These are phyloP conservation scores for Triticum dicoccoides DNA, from an alignment of 176 grass and related monocot genomes.

Conservation along the genomic window DNA sequence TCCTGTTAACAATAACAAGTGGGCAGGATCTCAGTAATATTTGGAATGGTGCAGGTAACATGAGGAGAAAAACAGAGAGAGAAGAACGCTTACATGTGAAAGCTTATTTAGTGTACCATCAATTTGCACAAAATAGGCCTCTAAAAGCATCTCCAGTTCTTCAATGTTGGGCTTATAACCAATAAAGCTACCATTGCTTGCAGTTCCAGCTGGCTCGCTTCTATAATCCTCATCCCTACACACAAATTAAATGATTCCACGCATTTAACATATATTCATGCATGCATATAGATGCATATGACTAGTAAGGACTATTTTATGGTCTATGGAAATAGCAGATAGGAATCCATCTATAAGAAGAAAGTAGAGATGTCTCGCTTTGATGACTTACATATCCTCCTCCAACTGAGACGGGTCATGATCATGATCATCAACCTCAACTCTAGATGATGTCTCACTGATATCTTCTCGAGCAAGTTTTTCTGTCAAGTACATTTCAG, in stretches of 20 bases:
- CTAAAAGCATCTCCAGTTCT: slow-evolving; percentile 92
- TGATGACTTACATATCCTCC: slow-evolving; percentile 47
- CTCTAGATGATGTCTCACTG: slow-evolving; percentile 63
- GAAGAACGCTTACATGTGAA: slow-evolving; percentile 62
- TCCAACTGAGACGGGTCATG: slow-evolving; percentile 48
- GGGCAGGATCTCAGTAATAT: background rate
- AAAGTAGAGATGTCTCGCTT: slow-evolving; percentile 16
- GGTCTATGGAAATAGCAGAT: background rate
- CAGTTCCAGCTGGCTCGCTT: slow-evolving; percentile 46
- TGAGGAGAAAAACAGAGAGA: background rate
- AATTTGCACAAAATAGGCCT: slow-evolving; percentile 94
- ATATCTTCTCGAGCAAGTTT: slow-evolving; percentile 62
- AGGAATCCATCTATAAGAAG: background rate
- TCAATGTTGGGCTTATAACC: slow-evolving; percentile 79
- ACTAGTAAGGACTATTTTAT: background rate
- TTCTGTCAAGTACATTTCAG: slow-evolving; percentile 93
- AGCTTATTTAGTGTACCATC: slow-evolving; percentile 89
- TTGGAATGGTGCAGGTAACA: background rate
- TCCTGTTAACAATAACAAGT: background rate
- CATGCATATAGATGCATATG: background rate
- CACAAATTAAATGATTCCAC: slow-evolving; percentile 3
- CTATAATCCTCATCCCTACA: slow-evolving; percentile 70
- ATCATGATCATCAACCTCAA: slow-evolving; percentile 47
- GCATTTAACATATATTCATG: background rate
- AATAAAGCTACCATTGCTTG: slow-evolving; percentile 53